Base-by-base conservation (phyloP, 225 moss, liverwort and hornwort species). In the Bryum argenteum region DNA sequence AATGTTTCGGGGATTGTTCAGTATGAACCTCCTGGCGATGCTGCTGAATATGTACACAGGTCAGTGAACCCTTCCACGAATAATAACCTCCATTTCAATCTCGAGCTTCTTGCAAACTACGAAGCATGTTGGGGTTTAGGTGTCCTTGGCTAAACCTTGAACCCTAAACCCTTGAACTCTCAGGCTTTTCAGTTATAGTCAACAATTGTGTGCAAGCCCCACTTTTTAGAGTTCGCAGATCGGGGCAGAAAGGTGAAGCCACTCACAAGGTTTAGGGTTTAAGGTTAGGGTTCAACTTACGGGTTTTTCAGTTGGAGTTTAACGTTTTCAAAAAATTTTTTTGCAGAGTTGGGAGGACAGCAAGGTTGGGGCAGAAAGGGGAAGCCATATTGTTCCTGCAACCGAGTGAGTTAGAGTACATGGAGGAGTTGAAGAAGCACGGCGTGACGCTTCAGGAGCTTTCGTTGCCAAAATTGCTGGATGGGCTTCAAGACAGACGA, bases 41-140 rank as follows among this genome's bases (percentile, higher is more conserved):
- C 94, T 73, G 92, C 92, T 40, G 98, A 99, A 69, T 99, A 99
- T 83, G 98, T 99, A 41, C 98, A 99, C 77, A 89, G 97, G 96
- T 91, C 58, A 76, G 88, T 41, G 20, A 58, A 54, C 16, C 52
- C 43, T 58, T 41, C 69, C 20, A 58, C 20, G 12, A 70, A 61
- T 72, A 17, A 43, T 66, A n/a, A 26, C 60, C 5, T 45, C 48
- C 1, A 21, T 48, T 66, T 40, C 33, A 0, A 26, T 11, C 47
- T 17, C 8, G 41, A 66, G 48, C 55, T 52, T 63, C 52, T 33
- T n/a, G 14, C 8, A 10, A 65, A 39, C 44, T 51, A 12, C 70
- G 60, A 65, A 54, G 19, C 42, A 58, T 23, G 58, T 33, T 33
- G 33, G 33, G 33, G 33, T 33, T 33, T 33, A 33, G 33, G 33